Conservation (phyloP, 257 asterid genomes). For the Linaria vulgaris region DNA sequence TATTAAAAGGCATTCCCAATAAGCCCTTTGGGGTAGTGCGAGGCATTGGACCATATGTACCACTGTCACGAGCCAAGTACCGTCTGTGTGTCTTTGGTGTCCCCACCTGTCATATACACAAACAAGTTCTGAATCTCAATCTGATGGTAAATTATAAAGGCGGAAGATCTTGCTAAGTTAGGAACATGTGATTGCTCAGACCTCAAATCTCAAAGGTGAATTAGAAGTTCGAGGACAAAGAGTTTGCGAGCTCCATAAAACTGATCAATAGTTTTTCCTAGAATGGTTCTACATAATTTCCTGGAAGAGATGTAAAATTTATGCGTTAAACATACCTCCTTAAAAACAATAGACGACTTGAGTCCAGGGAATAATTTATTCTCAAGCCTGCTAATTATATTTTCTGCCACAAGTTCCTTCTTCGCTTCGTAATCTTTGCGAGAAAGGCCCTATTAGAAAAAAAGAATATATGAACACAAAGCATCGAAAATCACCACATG, state of each 20-base stretch:
- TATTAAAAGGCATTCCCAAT: conserved; percentile 95
- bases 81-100: conserved; percentile 94
- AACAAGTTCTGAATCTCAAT: conserved; percentile 16
- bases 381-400: conserved; percentile 80
- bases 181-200: neutral
- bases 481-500: conserved; percentile 12
- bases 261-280: neutral
- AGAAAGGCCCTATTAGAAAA: conserved; percentile 65
- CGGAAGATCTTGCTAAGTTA: neutral
- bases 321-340: conserved; percentile 51
- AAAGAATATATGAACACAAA: conserved; percentile 11
- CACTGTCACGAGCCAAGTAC: conserved; percentile 96
- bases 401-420: conserved; percentile 79
- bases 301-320: conserved; percentile 2
- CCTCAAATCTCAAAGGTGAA: neutral
- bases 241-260: neutral
- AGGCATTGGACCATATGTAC: conserved; percentile 98
- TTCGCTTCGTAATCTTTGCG: conserved; percentile 73
- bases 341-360: conserved; percentile 65
- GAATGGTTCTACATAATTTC: conserved; percentile 1
- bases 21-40: conserved; percentile 77
- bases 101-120: conserved; percentile 69
- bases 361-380: conserved; percentile 87
- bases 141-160: no score
- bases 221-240: neutral